Evolutionary conservation across 495 filamentous ascomycete species (phyloP), one percentile per base, ranked within the genome.

Genomic region (Melanomma pulvis-pyrius): DNA sequence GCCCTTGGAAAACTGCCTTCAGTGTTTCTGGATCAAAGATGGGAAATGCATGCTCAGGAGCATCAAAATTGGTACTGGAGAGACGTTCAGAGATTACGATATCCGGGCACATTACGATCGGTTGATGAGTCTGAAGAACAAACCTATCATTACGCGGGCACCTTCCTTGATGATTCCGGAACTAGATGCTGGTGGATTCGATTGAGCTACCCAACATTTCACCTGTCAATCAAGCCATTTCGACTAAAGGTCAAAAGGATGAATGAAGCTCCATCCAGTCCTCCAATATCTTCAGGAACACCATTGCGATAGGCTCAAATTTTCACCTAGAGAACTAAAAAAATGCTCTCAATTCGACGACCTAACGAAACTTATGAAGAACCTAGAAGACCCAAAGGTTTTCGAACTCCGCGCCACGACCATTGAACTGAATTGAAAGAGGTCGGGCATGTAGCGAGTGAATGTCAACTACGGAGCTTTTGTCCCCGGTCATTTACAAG

Each of bases 11-110:
- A 67, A 66, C 49, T 6, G 24, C 8, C 25, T 72, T 12, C 61
- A 63, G 36, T 44, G 36, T n/a, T 69, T 72, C 50, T 72, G 70
- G 70, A 56, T 66, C 47, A 66, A 67, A 22, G 66, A 69, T 22
- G 57, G 52, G 49, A 72, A 69, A 36, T 63, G 62, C 24, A 69
- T 72, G 66, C 32, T 72, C 1, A 65, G 65, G 34, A 67, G 22
- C 6, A 34, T 69, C 13, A 63, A 61, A 36, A 25, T 72, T 34
- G 63, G 59, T 21, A 15, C 58, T 21, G 58, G 59, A 17, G 68
- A 71, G 46, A 53, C 19, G 8, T 63, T 59, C 28, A 50, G 36
- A 19, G 68, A 71, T 19, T 59, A 48, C 21, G 68, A 71, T 67
- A 63, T 71, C 26, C 41, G 68, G 19, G 41, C 59, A 1, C 54